These are phyloP conservation scores for Elaeagnus macrophylla DNA, from an alignment of 306 rosid species.

Conservation along the genomic window DNA sequence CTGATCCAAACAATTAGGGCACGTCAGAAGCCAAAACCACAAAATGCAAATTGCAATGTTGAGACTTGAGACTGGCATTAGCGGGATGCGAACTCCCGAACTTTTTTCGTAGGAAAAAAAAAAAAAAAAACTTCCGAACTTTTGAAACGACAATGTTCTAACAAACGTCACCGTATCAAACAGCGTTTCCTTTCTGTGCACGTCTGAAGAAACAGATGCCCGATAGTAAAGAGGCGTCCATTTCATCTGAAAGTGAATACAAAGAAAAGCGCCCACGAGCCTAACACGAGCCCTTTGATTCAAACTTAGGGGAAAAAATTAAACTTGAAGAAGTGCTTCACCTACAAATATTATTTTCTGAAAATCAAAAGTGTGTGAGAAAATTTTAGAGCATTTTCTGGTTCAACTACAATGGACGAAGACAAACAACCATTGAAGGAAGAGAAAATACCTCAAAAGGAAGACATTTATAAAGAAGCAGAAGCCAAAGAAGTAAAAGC, in stretches of 20 bases:
- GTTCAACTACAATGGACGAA: conserved; percentile 44
- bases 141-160: too few relatives aligned
- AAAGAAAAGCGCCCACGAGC: neutral
- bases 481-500: conserved; percentile 9
- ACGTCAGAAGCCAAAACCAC: too few relatives aligned
- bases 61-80: too few relatives aligned
- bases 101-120: too few relatives aligned
- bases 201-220: neutral
- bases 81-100: too few relatives aligned
- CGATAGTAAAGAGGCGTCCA: neutral
- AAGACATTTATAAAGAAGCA: conserved; percentile 12
- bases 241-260: neutral
- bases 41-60: too few relatives aligned
- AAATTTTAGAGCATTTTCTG: neutral
- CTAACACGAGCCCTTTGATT: neutral
- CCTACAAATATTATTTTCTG: neutral
- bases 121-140: too few relatives aligned
- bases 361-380: neutral
- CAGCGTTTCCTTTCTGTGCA: neutral
- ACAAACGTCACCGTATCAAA: neutral
- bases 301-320: neutral
- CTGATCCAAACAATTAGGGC: too few relatives aligned
- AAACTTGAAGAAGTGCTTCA: neutral
- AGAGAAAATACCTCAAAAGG: conserved; percentile 18
- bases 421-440: conserved; percentile 41